Conservation (phyloP, 169 alveolate genomes). For the Toxoplasma gondii region DNA sequence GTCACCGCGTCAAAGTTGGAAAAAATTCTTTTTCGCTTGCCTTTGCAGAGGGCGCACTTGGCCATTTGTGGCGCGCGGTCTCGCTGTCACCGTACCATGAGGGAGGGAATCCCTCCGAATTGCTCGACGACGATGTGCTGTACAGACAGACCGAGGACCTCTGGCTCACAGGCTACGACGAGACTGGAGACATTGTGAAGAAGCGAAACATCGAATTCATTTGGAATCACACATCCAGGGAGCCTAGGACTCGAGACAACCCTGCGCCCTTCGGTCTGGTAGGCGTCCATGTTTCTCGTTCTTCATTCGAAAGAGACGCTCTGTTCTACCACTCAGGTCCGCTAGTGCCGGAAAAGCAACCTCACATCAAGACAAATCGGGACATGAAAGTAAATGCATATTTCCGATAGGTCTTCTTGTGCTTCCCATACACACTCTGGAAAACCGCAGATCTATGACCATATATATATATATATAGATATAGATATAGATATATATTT, state of each 20-base stretch:
- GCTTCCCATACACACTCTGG: too few species aligned
- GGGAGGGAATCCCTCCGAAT: constrained; percentile 71
- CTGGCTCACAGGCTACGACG: constrained; percentile 79
- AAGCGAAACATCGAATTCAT: constrained; percentile 57
- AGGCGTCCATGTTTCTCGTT: not conserved
- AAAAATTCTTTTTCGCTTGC: not conserved
- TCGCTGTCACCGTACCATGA: constrained; percentile 78
- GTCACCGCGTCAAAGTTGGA: too few species aligned
- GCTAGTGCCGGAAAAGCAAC: too few species aligned
- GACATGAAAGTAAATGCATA: too few species aligned
- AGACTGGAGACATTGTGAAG: constrained; percentile 74
- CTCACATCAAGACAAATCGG: too few species aligned
- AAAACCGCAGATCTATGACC: too few species aligned
- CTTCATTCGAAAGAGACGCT: not conserved
- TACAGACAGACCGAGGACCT: constrained; percentile 74
- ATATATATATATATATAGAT: too few species aligned
- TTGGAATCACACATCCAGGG: constrained; percentile 60
- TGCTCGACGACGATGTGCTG: constrained; percentile 76
- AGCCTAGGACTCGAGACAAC: not conserved
- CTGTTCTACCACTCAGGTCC: too few species aligned
- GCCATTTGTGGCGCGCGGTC: constrained; percentile 72
- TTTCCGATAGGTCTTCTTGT: too few species aligned
- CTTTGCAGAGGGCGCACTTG: constrained; percentile 48
- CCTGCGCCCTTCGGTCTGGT: constrained; percentile 46
- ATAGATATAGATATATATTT: too few species aligned